phyloP scores from a whole-genome alignment of 1,284 basidiomycete genomes.

The Psilocybe mexicana region DNA sequence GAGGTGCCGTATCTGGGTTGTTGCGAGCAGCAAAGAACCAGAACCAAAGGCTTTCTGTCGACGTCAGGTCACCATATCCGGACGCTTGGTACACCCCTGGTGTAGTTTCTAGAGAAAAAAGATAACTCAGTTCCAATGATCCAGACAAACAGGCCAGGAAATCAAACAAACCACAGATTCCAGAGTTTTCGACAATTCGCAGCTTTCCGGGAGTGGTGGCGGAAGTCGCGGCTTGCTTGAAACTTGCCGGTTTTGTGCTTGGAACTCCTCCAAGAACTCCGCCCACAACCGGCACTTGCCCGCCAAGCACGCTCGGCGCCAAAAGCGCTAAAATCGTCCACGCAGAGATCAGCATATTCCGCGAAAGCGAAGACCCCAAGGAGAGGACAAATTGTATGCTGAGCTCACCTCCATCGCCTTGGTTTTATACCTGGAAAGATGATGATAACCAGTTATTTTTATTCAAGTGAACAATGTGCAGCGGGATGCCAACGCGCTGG shows the following conservation, averaged over 20 bases:
- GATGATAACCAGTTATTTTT: no score
- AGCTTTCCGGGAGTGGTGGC: conserved; percentile 49
- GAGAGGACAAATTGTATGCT: not conserved
- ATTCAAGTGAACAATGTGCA: no score
- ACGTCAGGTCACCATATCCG: conserved; percentile 57
- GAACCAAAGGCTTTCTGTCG: conserved; percentile 60
- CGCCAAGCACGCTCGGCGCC: conserved; percentile 16
- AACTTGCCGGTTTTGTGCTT: conserved; percentile 10
- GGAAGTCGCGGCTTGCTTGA: conserved; percentile 21
- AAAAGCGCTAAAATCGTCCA: conserved; percentile 9
- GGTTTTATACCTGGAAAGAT: no score
- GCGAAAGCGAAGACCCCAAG: not conserved
- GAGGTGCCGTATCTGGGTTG: conserved; percentile 54
- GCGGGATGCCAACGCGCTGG: no score
- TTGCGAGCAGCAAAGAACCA: conserved; percentile 69
- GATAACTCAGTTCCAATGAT: not conserved
- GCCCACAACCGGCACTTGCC: conserved; percentile 47
- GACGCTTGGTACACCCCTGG: conserved; percentile 57
- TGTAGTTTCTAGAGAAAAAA: conserved; percentile 45
- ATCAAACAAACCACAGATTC: conserved; percentile 44
- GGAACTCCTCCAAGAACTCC: conserved; percentile 49
- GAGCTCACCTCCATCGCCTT: not conserved
- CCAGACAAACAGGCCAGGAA: no score
- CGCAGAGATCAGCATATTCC: conserved; percentile 6
- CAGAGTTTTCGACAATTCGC: conserved; percentile 54